Evolutionary conservation across 768 basidiomycete species (phyloP), one percentile per base, ranked within the genome.

Genomic region (Xerocomus brunneocitrinus): DNA sequence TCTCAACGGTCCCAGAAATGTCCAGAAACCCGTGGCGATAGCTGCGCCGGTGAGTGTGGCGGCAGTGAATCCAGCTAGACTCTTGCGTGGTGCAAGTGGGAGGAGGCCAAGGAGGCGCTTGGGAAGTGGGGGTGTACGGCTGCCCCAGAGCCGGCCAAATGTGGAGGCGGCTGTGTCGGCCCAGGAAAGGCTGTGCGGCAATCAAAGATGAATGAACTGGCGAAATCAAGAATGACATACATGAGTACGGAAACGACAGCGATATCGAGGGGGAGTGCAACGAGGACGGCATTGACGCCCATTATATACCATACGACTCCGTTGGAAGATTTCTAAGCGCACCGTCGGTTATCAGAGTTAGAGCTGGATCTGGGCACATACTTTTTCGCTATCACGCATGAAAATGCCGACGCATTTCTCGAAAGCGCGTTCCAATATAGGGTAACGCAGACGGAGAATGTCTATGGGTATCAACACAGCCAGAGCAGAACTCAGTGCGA

Each of bases 131-230:
- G 82, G 79, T 0, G 91, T 91, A 43, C 73, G 71, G n/a, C 74
- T 73, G 38, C 91, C 91, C 67, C 81, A 91, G 32, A 91, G 74
- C n/a, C 94, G 83, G 41, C 94, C 94, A 58, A 95, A 75, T 12
- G 91, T 95, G 9, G 94, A 95, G 5, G 94, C 94, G 16, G 92
- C 84, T 1, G 94, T 95, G 69, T 97, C 94, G 0, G 91, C 93
- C 94, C 94, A 97, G 31, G 92, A 93, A 45, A 97, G 83, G 56
- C 93, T 95, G 62, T 35, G 32, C 0, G 22, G 12, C 19, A 24
- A 36, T 25, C 14, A 16, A 52, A 8, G 7, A 19, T 50, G 28
- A 48, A 32, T 8, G 27, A 34, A 3, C 28, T 31, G 3, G 30
- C 36, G 27, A 56, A 3, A 53, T n/a, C 36, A 27, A 27, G 36